Conservation (phyloP, 2,329 filamentous ascomycete genomes). For the Dactylellina leptospora region DNA sequence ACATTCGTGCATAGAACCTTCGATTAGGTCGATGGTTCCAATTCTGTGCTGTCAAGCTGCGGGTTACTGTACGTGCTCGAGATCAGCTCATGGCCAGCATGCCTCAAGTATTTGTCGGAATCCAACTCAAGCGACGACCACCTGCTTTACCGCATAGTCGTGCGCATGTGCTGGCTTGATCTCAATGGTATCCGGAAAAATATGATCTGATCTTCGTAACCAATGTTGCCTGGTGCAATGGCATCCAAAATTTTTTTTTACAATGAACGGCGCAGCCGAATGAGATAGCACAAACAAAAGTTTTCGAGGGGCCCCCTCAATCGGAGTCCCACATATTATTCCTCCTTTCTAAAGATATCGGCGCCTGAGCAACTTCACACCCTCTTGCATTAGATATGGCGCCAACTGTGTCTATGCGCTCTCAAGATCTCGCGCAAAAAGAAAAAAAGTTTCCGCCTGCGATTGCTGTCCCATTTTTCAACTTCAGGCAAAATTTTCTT, state of each 20-base stretch:
- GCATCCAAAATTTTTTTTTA: background rate
- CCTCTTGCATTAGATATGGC: background rate
- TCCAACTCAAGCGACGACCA: background rate
- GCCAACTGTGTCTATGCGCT: slow-evolving; percentile 11
- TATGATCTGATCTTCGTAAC: no score
- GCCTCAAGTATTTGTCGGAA: background rate
- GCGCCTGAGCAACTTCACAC: slow-evolving; percentile 13
- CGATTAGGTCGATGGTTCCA: background rate
- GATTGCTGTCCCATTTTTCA: background rate
- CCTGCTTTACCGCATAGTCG: no score
- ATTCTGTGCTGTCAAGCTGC: slow-evolving; percentile 10
- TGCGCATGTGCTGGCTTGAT: no score
- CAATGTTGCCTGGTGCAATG: no score
- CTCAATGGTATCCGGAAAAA: no score
- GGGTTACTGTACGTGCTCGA: background rate
- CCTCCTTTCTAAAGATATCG: slow-evolving; percentile 7
- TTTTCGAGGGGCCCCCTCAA: no score
- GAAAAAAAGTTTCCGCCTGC: slow-evolving; percentile 6
- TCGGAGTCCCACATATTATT: no score
- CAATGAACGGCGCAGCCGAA: no score
- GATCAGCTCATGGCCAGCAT: background rate
- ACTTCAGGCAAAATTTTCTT: slow-evolving; percentile 19
- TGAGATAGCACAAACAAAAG: no score
- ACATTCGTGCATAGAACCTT: background rate
- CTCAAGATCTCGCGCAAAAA: background rate